These are phyloP conservation scores for Cantharellus anzutake DNA, from an alignment of 768 basidiomycete species.

Conservation along the genomic window DNA sequence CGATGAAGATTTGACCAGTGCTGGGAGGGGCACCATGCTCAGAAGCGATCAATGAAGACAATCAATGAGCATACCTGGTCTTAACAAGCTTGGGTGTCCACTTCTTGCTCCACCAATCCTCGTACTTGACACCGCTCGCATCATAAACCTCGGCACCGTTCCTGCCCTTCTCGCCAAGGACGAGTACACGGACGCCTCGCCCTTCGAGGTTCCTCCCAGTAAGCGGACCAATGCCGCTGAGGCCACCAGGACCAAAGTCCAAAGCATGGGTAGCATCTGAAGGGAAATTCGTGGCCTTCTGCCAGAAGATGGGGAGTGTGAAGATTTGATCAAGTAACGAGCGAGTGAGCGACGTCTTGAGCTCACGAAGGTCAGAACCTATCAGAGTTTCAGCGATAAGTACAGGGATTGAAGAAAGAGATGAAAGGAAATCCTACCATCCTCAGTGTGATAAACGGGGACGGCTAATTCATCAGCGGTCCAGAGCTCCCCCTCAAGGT, in stretches of 20 bases:
- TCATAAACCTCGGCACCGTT: conserved; percentile 77
- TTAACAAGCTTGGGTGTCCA: conserved; percentile 72
- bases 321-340: conserved; percentile 91
- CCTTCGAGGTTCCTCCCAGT: conserved; percentile 86
- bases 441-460: conserved; percentile 82
- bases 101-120: conserved; percentile 84
- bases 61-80: conserved; percentile 42
- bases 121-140: conserved; percentile 40
- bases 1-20: conserved; percentile 81
- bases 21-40: conserved; percentile 21
- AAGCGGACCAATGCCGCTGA: conserved; percentile 82
- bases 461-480: conserved; percentile 44
- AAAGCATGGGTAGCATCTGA: conserved; percentile 81
- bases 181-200: conserved; percentile 75
- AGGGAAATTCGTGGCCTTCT: conserved; percentile 75
- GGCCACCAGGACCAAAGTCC: conserved; percentile 92
- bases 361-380: conserved; percentile 72
- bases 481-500: conserved; percentile 58
- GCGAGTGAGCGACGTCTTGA: conserved; percentile 55
- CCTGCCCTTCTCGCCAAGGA: conserved; percentile 79
- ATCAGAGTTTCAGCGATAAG: conserved; percentile 10
- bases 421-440: conserved; percentile 37
- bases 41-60: not conserved
- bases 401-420: not conserved
- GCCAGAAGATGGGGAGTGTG: conserved; percentile 83